phyloP scores from a whole-genome alignment of 768 basidiomycete genomes.

The Kwoniella sp. region DNA sequence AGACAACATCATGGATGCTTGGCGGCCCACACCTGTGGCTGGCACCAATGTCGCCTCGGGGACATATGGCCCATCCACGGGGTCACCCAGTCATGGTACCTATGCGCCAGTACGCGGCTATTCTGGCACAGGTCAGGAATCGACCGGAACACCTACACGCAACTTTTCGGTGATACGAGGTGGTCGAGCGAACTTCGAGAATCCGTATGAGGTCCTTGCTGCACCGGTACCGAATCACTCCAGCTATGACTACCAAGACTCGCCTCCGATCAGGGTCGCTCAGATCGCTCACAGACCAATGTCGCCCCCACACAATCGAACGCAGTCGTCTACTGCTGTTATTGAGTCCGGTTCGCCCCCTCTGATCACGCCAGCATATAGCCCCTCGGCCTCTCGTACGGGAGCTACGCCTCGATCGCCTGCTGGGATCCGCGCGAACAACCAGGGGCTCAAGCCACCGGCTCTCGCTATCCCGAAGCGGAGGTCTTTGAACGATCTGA shows the following conservation, averaged over 20 bases:
- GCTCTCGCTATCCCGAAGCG: slow-evolving; percentile 30
- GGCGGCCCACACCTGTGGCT: slow-evolving; percentile 51
- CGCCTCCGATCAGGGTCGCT: slow-evolving; percentile 1
- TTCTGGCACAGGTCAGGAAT: slow-evolving; percentile 8
- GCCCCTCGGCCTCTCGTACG: neutral
- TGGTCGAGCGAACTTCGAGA: slow-evolving; percentile 76
- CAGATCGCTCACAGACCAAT: slow-evolving; percentile 7
- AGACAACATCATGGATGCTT: slow-evolving; percentile 90
- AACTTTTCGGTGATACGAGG: slow-evolving; percentile 86
- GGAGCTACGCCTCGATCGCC: slow-evolving; percentile 3
- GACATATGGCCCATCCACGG: slow-evolving; percentile 16
- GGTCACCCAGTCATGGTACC: slow-evolving; percentile 17
- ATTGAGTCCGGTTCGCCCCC: slow-evolving; percentile 8
- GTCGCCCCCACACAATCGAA: slow-evolving; percentile 21
- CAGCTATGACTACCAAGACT: too few species aligned
- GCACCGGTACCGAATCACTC: neutral
- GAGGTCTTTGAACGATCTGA: slow-evolving; percentile 33
- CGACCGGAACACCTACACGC: slow-evolving; percentile 49
- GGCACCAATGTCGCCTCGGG: slow-evolving; percentile 18
- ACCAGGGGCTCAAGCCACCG: slow-evolving; percentile 30
- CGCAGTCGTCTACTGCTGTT: slow-evolving; percentile 16
- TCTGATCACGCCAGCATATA: neutral
- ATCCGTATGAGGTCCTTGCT: slow-evolving; percentile 63
- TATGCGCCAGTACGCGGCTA: slow-evolving; percentile 5
- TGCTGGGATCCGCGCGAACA: slow-evolving; percentile 19